phyloP scores from a whole-genome alignment of 495 filamentous ascomycete species.

The Xylaria scruposa region DNA sequence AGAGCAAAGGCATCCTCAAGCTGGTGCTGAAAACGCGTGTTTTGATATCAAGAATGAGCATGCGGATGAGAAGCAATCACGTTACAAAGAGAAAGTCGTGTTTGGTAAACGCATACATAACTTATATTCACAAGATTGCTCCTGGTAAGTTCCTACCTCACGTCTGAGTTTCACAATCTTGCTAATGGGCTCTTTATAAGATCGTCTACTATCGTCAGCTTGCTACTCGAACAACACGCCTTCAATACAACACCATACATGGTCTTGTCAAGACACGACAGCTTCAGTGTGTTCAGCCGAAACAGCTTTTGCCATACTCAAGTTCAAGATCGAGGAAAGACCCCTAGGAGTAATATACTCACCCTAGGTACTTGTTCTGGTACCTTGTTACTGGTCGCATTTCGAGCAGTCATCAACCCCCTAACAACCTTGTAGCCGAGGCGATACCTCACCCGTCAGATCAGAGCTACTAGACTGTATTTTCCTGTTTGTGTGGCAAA shows the following conservation, averaged over 20 bases:
- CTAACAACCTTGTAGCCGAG: slow-evolving; percentile 1
- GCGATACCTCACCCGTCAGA: not conserved
- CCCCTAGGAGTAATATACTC: not conserved
- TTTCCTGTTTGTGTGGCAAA: not conserved
- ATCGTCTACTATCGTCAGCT: not conserved
- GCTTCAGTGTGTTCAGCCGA: not conserved
- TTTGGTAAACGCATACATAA: slow-evolving; percentile 20
- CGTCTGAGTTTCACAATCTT: not conserved
- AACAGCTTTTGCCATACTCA: not conserved
- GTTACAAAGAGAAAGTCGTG: slow-evolving; percentile 29
- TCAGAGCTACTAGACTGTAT: not conserved
- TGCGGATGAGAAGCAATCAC: slow-evolving; percentile 28
- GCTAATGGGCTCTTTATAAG: not conserved
- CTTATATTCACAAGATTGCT: slow-evolving; percentile 7
- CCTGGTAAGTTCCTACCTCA: not conserved
- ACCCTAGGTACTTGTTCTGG: not conserved
- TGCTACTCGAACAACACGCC: not conserved
- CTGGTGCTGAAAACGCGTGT: not conserved
- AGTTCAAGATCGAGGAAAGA: not conserved
- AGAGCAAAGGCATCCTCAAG: not conserved
- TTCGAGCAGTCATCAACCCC: not conserved
- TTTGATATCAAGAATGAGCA: slow-evolving; percentile 25
- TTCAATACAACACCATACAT: not conserved
- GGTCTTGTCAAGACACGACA: not conserved
- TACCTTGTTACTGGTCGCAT: not conserved